Base-by-base conservation (phyloP, 345 rosid species). In the Passiflora organensis region DNA sequence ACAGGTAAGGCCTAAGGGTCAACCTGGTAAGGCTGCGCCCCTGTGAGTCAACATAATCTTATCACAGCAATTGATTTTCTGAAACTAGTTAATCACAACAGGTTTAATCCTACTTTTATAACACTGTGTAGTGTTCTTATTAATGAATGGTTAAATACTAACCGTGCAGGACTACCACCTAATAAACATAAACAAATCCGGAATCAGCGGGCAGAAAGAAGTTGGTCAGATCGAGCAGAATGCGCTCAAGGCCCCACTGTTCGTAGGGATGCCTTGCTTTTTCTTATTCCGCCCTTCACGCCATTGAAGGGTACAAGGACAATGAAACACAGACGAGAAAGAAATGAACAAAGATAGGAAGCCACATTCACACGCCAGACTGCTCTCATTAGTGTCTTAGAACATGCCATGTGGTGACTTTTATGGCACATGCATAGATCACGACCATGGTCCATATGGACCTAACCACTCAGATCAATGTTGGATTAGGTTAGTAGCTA, bases 251-350 rank as follows among this genome's bases (percentile, higher is more conserved):
- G 49, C 62, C 68, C 66, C 58, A 25, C n/a, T 28, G 66, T 49
- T 34, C 48, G 12, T 25, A n/a, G 54, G 60, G 51, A n/a, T 13
- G 32, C 24, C 20, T 37, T 59, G 25, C 20, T n/a, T 57, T 42
- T 55, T 49, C 55, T 21, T n/a, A n/a, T n/a, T 60, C 78, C 85
- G 78, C 56, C 70, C 69, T 74, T 83, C 67, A 57, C 74, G 83
- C 82, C 77, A 62, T 63, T 64, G 49, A 73, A 60, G 43, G 41
- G 53, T 62, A 59, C 58, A 54, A 39, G 22, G 25, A 51, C 32
- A 13, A 22, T 22, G 12, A 20, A 15, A 41, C 34, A 24, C 48
- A 24, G 3, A 41, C 43, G 20, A 48, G 17, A 48, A 48, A 37
- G 32, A 14, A 21, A 21, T 5, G 32, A 22, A 34, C 56, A 52